Conservation (phyloP, 495 filamentous ascomycete genomes). For the Daldinia grandis region DNA sequence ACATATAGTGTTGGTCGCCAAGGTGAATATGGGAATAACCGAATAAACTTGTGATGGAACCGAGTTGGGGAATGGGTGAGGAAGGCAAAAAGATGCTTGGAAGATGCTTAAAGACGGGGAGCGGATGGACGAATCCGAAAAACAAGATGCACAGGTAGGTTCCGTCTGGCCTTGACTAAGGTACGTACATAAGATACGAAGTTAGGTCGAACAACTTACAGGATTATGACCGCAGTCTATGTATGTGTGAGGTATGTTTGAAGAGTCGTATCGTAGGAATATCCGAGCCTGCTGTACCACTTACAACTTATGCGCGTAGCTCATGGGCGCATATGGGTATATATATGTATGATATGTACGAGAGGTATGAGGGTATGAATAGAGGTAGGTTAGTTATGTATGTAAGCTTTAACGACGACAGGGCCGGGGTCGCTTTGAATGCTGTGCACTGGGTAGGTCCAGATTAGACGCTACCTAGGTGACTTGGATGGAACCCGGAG, state of each 20-base stretch:
- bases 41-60: not conserved
- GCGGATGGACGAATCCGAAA: conserved; percentile 32
- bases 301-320: conserved; percentile 18
- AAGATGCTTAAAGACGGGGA: not conserved
- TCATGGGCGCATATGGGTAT: conserved; percentile 2
- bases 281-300: conserved; percentile 22
- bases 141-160: not conserved
- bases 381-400: conserved; percentile 8
- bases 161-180: conserved; percentile 28
- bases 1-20: not conserved
- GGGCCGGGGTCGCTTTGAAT: conserved; percentile 10
- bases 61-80: not conserved
- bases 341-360: conserved; percentile 1
- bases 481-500: conserved; percentile 1
- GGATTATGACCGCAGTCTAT: conserved; percentile 30
- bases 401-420: conserved; percentile 28
- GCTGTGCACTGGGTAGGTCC: conserved; percentile 13
- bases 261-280: conserved; percentile 21
- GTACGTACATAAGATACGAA: conserved; percentile 37
- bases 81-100: conserved; percentile 3
- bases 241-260: not conserved
- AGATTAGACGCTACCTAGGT: conserved; percentile 15
- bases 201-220: conserved; percentile 31
- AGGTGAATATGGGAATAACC: not conserved
- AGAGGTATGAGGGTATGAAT: not conserved